phyloP scores from a whole-genome alignment of 169 alveolate genomes.

The Plasmodium chabaudi region DNA sequence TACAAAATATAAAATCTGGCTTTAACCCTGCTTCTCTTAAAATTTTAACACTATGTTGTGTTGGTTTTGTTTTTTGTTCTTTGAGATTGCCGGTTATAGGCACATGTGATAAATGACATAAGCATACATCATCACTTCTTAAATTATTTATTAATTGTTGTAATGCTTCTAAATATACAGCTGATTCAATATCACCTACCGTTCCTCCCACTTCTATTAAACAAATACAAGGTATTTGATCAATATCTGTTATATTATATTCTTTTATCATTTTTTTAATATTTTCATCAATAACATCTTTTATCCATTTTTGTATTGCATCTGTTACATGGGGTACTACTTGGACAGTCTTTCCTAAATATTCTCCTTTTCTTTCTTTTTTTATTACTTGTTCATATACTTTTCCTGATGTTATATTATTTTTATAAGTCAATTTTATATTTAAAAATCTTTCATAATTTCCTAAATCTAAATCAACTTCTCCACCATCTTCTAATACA shows the following conservation, averaged over 20 bases:
- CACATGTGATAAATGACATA: constrained; percentile 90
- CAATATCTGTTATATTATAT: constrained; percentile 43
- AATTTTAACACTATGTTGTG: constrained; percentile 95
- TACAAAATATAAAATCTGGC: constrained; percentile 91
- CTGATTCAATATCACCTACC: constrained; percentile 97
- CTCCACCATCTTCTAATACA: constrained; percentile 98
- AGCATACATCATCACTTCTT: constrained; percentile 91
- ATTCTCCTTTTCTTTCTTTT: constrained; percentile 95
- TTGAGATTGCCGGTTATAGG: constrained; percentile 89
- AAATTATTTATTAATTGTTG: constrained; percentile 89
- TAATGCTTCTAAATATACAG: constrained; percentile 94
- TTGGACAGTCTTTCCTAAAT: constrained; percentile 97
- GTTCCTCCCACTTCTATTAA: constrained; percentile 98
- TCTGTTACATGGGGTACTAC: constrained; percentile 90
- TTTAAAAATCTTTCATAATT: constrained; percentile 97
- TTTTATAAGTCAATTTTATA: constrained; percentile 88
- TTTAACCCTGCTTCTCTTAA: constrained; percentile 86
- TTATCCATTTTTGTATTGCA: constrained; percentile 90
- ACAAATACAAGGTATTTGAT: constrained; percentile 92
- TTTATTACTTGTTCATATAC: constrained; percentile 91
- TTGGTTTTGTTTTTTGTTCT: constrained; percentile 96
- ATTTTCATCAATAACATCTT: constrained; percentile 82
- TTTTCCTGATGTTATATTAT: constrained; percentile 97
- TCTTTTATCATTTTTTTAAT: constrained; percentile 76
- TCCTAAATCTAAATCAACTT: constrained; percentile 98